These are phyloP conservation scores for Psilocybe sp. DNA, from an alignment of 768 basidiomycete genomes.

Conservation along the genomic window DNA sequence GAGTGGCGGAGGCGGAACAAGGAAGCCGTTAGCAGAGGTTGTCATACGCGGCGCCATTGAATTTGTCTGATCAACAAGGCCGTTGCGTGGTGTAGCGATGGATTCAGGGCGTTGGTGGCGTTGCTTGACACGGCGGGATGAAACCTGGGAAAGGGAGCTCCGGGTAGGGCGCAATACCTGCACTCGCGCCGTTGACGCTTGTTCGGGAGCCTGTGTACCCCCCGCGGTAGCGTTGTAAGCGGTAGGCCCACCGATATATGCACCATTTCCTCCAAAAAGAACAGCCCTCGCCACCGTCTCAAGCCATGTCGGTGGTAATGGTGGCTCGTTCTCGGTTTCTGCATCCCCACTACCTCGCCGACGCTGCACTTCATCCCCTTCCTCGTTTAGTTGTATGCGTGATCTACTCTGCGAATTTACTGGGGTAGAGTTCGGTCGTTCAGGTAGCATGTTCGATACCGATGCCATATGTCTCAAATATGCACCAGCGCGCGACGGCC, in stretches of 20 bases:
- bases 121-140: constrained; percentile 13
- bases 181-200: constrained; percentile 12
- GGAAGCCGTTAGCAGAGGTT: constrained; percentile 1
- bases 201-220: constrained; percentile 4
- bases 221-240: constrained; percentile 4
- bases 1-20: constrained; percentile 33
- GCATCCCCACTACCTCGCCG: constrained; percentile 26
- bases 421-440: constrained; percentile 31
- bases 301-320: constrained; percentile 68
- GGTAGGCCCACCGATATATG: constrained; percentile 43
- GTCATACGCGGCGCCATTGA: constrained; percentile 10
- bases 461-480: constrained; percentile 79
- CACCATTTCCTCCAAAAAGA: constrained; percentile 47
- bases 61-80: constrained; percentile 37
- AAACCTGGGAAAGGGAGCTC: constrained; percentile 39
- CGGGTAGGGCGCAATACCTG: constrained; percentile 31
- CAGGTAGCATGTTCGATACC: constrained; percentile 34
- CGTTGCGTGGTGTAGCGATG: constrained; percentile 14
- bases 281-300: constrained; percentile 68
- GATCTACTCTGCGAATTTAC: constrained; percentile 9
- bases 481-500: constrained; percentile 55
- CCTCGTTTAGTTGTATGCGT: constrained; percentile 29
- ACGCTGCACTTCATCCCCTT: constrained; percentile 13
- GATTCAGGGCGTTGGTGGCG: constrained; percentile 1
- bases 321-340: constrained; percentile 27